Conservation (phyloP, 768 basidiomycete genomes). For the Boletus rubescentipes region DNA sequence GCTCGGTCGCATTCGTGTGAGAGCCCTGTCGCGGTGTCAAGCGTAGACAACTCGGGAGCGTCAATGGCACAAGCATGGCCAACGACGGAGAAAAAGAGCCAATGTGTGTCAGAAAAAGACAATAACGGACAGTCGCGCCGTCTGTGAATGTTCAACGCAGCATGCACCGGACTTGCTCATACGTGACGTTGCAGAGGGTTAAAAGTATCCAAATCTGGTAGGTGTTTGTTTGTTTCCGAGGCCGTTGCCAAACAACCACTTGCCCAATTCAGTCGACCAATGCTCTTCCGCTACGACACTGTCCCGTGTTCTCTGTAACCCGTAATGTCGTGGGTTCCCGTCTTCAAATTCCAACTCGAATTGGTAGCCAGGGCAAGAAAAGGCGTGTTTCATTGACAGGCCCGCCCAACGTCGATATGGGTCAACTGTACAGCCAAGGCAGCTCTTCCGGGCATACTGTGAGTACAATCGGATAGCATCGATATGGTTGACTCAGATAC, state of each 20-base stretch:
- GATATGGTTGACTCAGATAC: background rate
- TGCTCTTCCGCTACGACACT: no score
- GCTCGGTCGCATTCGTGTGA: slow-evolving; percentile 19
- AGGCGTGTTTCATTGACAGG: no score
- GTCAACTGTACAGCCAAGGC: background rate
- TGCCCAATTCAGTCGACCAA: no score
- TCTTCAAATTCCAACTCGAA: background rate
- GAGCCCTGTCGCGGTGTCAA: slow-evolving; percentile 3
- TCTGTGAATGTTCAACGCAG: background rate
- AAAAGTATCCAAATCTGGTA: slow-evolving; percentile 10
- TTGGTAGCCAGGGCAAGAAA: background rate
- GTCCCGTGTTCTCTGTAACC: background rate
- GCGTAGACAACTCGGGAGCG: slow-evolving; percentile 19
- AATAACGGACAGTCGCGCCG: background rate
- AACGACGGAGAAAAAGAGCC: background rate
- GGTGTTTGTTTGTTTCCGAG: slow-evolving; percentile 31
- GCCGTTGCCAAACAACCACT: slow-evolving; percentile 28
- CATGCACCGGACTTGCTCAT: slow-evolving; percentile 13
- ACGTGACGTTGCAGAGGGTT: background rate
- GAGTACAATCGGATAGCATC: background rate
- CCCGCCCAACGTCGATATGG: no score
- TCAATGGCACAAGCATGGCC: slow-evolving; percentile 29
- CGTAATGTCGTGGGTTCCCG: no score
- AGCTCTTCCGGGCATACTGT: background rate
- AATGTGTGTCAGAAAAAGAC: background rate